phyloP scores from a whole-genome alignment of 768 basidiomycete species.

The Pleurotus salmoneostramineus region DNA sequence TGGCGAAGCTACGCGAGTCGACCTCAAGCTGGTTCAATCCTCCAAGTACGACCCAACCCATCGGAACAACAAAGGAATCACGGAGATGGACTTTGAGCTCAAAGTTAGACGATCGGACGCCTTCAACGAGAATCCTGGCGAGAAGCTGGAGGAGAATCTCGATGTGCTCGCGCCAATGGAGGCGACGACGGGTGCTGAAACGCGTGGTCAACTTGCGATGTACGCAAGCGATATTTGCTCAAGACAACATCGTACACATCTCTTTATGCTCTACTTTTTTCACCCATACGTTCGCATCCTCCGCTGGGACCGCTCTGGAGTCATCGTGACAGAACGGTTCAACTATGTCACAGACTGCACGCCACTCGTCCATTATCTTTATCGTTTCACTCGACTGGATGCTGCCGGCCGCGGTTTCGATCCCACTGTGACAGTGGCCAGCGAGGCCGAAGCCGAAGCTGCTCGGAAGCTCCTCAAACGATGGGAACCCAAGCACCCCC shows the following conservation, averaged over 20 bases:
- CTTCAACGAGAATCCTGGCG: not conserved
- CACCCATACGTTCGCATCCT: constrained; percentile 22
- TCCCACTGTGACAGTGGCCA: not conserved
- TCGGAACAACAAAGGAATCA: not conserved
- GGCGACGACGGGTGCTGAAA: not conserved
- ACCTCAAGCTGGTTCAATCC: not conserved
- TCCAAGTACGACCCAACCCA: not conserved
- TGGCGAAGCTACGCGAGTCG: not conserved
- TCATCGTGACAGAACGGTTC: constrained; percentile 23
- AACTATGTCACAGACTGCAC: constrained; percentile 10
- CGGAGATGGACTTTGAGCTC: not conserved
- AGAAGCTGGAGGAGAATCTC: not conserved
- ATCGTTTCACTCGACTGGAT: not conserved
- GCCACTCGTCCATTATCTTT: not conserved
- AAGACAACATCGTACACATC: constrained; percentile 22
- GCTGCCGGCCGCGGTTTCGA: not conserved
- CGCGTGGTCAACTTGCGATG: constrained; percentile 19
- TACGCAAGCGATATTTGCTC: constrained; percentile 16
- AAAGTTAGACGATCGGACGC: not conserved
- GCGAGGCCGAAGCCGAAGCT: not conserved
- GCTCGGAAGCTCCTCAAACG: not conserved
- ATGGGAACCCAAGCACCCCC: not conserved
- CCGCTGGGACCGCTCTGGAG: constrained; percentile 27
- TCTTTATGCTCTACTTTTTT: constrained; percentile 22
- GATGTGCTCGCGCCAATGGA: too few species aligned